Base-by-base conservation (phyloP, 306 rosid genomes). In the Prunus dulcis region DNA sequence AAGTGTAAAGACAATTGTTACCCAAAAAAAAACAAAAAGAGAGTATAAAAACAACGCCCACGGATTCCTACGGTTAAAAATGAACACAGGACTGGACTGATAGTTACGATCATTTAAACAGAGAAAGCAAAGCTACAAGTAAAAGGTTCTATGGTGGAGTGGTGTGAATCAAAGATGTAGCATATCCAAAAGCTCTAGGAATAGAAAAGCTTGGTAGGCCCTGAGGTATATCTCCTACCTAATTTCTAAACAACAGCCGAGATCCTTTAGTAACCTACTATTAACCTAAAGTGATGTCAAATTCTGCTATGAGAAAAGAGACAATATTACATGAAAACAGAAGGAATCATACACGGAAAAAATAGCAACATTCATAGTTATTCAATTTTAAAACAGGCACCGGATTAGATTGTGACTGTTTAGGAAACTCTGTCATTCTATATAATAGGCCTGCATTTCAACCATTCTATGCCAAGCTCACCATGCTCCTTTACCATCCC, bases 221-320 rank as follows among this genome's bases (percentile, higher is more conserved):
- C 70, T 89, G 93, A 23, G 98, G 98, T 81, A 95, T 92, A 23
- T 88, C 97, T 79, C 98, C 98, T 28, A 95, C 98, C 98, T 95
- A 84, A 75, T 28, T 28, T 28, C 32, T 28, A 28, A 28, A 47
- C 77, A 84, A n/a, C 76, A 76, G 67, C 34, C 78, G 83, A 50
- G 32, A 19, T 71, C 32, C 57, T 77, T 78, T 41, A 62, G 80
- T 50, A 72, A 76, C 69, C 49, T 71, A 64, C 75, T 61, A 69
- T 27, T n/a, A 12, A 28, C 64, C 80, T 23, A 58, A 41, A 19
- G 43, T n/a, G 61, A 69, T 56, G 69, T 22, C 63, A 12, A 69
- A 28, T 63, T 46, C 18, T 8, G 55, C 50, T 67, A 56, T 79
- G 71, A 72, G 68, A 73, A 73, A 82, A 46, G 32, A 75, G 63